Percentiles rank a stretch among this genome's conserved stretches.
phyloP scores from a whole-genome alignment of 31 red algal species.

The Pterothamnion heteromorphum region DNA sequence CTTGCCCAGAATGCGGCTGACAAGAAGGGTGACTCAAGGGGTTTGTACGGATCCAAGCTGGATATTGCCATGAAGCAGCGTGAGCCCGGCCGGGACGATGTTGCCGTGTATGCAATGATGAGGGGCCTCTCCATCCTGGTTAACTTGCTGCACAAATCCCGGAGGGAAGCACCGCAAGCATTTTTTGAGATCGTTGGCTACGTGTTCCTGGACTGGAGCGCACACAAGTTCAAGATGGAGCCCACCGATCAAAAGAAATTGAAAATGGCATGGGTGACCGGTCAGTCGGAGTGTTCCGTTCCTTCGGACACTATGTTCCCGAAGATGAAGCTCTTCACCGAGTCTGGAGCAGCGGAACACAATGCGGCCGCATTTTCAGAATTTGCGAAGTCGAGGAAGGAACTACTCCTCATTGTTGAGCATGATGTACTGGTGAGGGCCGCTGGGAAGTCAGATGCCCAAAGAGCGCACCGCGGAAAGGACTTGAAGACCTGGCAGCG shows the following conservation, averaged over 20 bases:
- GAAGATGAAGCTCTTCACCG: neutral
- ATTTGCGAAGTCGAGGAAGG: neutral
- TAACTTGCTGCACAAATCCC: neutral
- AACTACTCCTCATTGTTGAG: neutral
- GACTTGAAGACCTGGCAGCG: neutral
- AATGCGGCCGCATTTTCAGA: neutral
- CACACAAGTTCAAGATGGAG: neutral
- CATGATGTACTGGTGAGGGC: neutral
- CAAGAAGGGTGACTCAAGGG: neutral
- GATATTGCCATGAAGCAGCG: neutral
- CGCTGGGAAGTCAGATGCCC: neutral
- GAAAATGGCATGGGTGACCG: neutral
- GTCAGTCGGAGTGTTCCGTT: neutral
- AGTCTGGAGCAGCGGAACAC: neutral
- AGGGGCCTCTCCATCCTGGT: neutral
- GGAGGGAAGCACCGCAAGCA: too few relatives aligned
- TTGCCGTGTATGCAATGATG: neutral
- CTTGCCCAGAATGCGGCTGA: neutral
- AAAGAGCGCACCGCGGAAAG: neutral
- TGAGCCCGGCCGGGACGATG: neutral
- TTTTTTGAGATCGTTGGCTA: slow-evolving; percentile 4
- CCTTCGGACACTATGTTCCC: neutral
- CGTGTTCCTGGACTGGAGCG: neutral
- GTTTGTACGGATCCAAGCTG: neutral
- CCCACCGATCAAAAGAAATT: neutral